Evolutionary conservation across 768 basidiomycete genomes (phyloP), one percentile per base, ranked within the genome.

Genomic region (Suillus americanus): DNA sequence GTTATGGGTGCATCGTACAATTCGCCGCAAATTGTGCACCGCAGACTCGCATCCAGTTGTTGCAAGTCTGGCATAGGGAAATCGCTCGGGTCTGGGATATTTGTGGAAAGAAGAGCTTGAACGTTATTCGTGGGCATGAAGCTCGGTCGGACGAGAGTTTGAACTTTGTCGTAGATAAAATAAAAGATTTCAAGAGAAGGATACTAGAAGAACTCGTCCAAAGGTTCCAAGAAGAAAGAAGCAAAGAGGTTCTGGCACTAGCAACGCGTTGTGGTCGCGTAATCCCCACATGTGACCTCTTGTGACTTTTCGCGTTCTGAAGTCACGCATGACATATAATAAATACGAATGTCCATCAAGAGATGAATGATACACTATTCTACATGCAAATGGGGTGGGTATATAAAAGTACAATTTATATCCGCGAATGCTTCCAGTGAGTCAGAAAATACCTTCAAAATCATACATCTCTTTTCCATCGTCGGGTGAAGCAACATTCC

Each of bases 11-110:
- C 91, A 60, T 84, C 84, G 70, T 86, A 91, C 40, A 88, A 80
- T 65, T 93, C 90, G 45, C 87, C 81, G 72, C 93, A 95, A 62
- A 95, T 92, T 33, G 83, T 82, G 69, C 93, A 95, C 18, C 90
- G 82, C 65, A 91, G 77, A 12, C 88, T 82, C 23, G 81, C 73
- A 68, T 95, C 93, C 20, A 94, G 74, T 35, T 78, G 77, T 30
- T 84, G 81, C 14, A 95, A 78, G n/a, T 85, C 85, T 16, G 85
- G 80, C 3, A 72, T 73, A 0, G 89, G 83, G 67, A 94, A 94
- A 71, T 93, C 92, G 13, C 86, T 86, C 0, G 91, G 88, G 65
- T 92, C 92, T 9, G 80, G 73, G 8, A 88, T 78, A 61, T 80
- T 72, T 66, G 77, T 23, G 61, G 73, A 63, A 38, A 81, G 72